phyloP scores from a whole-genome alignment of 2,329 filamentous ascomycete genomes.

The Elsinoe fawcettii region DNA sequence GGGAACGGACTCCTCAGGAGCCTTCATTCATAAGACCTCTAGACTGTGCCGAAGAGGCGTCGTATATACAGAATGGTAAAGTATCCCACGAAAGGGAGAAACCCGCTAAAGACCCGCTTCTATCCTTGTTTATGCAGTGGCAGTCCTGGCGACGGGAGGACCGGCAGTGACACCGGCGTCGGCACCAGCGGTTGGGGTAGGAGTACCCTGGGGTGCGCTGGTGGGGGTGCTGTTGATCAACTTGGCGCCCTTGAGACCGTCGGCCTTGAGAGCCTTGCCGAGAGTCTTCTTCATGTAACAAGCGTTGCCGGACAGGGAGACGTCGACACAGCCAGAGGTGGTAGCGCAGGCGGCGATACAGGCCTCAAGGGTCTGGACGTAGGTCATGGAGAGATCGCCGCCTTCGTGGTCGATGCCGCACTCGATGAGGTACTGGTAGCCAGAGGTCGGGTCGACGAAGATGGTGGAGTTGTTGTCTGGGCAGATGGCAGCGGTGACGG shows the following conservation, averaged over 20 bases:
- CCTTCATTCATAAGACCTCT: not conserved
- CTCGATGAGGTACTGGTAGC: slow-evolving; percentile 23
- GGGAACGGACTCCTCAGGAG: not conserved
- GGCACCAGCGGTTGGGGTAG: not conserved
- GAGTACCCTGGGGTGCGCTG: not conserved
- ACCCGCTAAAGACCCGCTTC: not conserved
- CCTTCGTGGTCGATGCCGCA: slow-evolving; percentile 28
- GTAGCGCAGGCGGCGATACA: slow-evolving; percentile 28
- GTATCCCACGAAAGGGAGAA: no score
- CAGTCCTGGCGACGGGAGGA: slow-evolving; percentile 7
- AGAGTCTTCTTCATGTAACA: slow-evolving; percentile 29
- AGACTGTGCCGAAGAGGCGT: not conserved
- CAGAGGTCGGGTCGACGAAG: slow-evolving; percentile 19
- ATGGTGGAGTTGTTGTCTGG: slow-evolving; percentile 20
- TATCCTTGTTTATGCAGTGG: not conserved
- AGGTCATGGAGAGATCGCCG: slow-evolving; percentile 24
- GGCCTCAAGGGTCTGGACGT: slow-evolving; percentile 22
- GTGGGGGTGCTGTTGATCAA: slow-evolving; percentile 20
- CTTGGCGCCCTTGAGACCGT: slow-evolving; percentile 25
- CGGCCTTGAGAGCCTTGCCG: slow-evolving; percentile 20
- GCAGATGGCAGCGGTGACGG: slow-evolving; percentile 18
- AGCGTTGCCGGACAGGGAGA: slow-evolving; percentile 26
- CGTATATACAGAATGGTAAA: slow-evolving; percentile 1
- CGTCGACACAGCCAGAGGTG: slow-evolving; percentile 27
- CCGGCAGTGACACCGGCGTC: not conserved